A percentile compares a stretch with the other conserved stretches of the same genome.
Conservation (phyloP, 495 filamentous ascomycete species). For the Aspergillus indologenus region DNA sequence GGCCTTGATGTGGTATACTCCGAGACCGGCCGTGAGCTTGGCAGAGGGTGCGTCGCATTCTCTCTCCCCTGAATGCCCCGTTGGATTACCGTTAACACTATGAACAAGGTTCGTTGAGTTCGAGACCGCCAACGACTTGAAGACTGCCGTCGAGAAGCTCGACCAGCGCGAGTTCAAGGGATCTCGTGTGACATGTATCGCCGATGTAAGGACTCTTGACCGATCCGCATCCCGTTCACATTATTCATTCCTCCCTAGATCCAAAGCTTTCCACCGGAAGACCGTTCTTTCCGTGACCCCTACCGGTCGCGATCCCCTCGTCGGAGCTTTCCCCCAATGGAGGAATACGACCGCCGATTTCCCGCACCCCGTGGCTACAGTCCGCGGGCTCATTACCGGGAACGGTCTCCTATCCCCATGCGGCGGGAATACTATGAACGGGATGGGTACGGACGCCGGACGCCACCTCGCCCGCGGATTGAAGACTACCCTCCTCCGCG, state of each 20-base stretch:
- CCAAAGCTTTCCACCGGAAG: constrained; percentile 50
- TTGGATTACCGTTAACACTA: constrained; percentile 27
- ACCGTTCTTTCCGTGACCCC: constrained; percentile 65
- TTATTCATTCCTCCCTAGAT: constrained; percentile 38
- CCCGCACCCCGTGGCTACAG: constrained; percentile 77
- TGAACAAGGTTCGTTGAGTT: constrained; percentile 88
- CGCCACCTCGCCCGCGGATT: constrained; percentile 66
- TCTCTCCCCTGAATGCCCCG: constrained; percentile 11
- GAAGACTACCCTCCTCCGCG: constrained; percentile 70
- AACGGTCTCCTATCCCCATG: constrained; percentile 68
- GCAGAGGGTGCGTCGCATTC: constrained; percentile 73
- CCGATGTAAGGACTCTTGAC: constrained; percentile 64
- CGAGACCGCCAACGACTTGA: constrained; percentile 85
- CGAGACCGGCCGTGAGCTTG: constrained; percentile 89
- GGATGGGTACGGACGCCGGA: constrained; percentile 64
- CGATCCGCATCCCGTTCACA: constrained; percentile 29
- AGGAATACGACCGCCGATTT: constrained; percentile 75
- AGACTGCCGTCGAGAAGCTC: constrained; percentile 87
- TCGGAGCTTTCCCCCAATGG: constrained; percentile 63
- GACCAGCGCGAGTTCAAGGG: constrained; percentile 91
- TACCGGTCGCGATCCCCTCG: constrained; percentile 74
- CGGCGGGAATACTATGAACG: constrained; percentile 84
- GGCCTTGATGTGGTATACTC: constrained; percentile 97
- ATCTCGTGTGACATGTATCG: constrained; percentile 71
- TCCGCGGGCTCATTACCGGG: constrained; percentile 81